A percentile compares a stretch with the other conserved stretches of the same genome.
Evolutionary conservation across 176 grass and related monocot genomes (phyloP).

Genomic region (Miscanthus lutarioriparius): DNA sequence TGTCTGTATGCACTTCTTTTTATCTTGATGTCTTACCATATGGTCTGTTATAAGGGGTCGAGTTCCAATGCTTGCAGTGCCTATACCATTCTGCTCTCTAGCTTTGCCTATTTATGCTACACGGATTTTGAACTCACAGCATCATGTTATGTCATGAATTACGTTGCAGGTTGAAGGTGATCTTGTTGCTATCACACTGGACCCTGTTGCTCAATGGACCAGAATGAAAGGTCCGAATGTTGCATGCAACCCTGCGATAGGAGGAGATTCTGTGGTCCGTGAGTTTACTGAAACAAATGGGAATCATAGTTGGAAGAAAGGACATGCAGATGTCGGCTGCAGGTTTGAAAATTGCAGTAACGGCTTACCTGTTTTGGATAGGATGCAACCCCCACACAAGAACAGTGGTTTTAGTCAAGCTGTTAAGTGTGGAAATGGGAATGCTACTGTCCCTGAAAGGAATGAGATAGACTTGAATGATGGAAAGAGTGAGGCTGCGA

Average conservation of each 20-base stretch:
- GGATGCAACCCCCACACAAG: conserved; percentile 54
- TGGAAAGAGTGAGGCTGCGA: conserved; percentile 52
- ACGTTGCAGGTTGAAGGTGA: conserved; percentile 87
- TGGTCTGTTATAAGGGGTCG: conserved; percentile 2
- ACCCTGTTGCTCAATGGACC: conserved; percentile 73
- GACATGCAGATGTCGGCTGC: conserved; percentile 41
- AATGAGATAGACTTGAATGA: conserved; percentile 25
- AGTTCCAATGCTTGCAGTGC: conserved; percentile 7
- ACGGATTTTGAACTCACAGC: conserved; percentile 2
- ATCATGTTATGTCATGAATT: conserved; percentile 27
- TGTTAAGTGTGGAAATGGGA: conserved; percentile 57
- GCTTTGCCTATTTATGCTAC: not conserved
- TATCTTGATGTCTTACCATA: not conserved
- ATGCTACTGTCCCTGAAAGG: conserved; percentile 44
- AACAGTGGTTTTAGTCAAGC: conserved; percentile 75
- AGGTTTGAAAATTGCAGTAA: conserved; percentile 42
- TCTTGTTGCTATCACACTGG: conserved; percentile 73
- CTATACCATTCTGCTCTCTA: conserved; percentile 18
- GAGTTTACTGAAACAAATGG: conserved; percentile 53
- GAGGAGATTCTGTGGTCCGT: conserved; percentile 39
- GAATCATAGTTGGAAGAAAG: conserved; percentile 39
- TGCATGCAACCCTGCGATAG: conserved; percentile 41
- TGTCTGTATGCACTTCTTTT: not conserved
- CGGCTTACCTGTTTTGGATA: conserved; percentile 34
- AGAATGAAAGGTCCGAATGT: conserved; percentile 72